Evolutionary conservation across 805 yeast species (phyloP).

Genomic region (Pichia rugopelliculosa): DNA sequence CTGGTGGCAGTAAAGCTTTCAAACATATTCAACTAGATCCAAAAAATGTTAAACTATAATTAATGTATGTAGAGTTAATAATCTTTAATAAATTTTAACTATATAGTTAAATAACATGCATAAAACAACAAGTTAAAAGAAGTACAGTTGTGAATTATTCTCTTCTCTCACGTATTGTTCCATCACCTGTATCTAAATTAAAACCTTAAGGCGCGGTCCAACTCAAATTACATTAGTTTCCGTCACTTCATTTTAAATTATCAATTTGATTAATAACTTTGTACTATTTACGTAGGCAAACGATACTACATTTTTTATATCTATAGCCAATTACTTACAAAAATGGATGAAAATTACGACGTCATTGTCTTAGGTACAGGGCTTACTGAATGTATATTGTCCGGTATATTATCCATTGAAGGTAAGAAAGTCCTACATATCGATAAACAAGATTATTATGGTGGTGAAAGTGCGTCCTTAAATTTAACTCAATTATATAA

Average conservation of each 20-base stretch:
- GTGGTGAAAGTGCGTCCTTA: constrained; percentile 86
- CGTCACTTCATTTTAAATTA: not conserved
- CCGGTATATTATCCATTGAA: constrained; percentile 92
- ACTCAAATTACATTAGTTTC: too few relatives aligned
- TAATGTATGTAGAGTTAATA: not conserved
- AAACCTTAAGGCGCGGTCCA: too few relatives aligned
- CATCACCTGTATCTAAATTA: too few relatives aligned
- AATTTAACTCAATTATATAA: constrained; percentile 64
- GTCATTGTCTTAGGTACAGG: constrained; percentile 93
- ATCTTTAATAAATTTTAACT: too few relatives aligned
- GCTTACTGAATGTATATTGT: constrained; percentile 91
- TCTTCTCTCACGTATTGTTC: too few relatives aligned
- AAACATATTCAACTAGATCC: constrained; percentile 59
- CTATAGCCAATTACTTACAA: not conserved
- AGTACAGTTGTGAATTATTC: too few relatives aligned
- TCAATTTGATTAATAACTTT: too few relatives aligned
- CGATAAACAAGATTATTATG: constrained; percentile 93
- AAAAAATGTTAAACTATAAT: constrained; percentile 18
- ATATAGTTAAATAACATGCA: too few relatives aligned
- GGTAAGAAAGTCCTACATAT: constrained; percentile 96
- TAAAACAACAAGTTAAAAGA: too few relatives aligned
- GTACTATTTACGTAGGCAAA: not conserved
- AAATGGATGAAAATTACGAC: constrained; percentile 94
- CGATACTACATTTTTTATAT: too few relatives aligned
- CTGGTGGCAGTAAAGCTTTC: constrained; percentile 78